phyloP scores from a whole-genome alignment of 2,329 filamentous ascomycete species.

The Davidsoniella neocaledoniae region DNA sequence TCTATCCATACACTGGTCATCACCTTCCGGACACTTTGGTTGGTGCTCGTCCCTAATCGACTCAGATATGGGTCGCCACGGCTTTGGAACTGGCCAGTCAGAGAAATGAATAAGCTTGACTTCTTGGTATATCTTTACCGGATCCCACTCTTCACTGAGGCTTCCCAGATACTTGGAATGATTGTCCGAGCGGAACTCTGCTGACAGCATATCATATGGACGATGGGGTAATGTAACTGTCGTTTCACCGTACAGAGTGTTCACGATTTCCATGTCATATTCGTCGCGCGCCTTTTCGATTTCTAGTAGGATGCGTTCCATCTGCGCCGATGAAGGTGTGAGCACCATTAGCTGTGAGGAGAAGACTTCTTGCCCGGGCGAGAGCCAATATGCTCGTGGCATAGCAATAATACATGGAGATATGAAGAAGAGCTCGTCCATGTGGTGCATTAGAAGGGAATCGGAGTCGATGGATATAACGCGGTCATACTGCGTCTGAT shows the following conservation, averaged over 20 bases:
- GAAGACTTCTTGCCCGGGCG: constrained; percentile 34
- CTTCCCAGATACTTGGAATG: constrained; percentile 25
- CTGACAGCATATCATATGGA: constrained; percentile 41
- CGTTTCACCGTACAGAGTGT: constrained; percentile 39
- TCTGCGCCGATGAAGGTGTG: constrained; percentile 37
- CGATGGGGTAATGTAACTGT: constrained; percentile 48
- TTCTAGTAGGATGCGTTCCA: constrained; percentile 19
- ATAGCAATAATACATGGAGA: constrained; percentile 43
- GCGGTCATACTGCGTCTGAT: constrained; percentile 41
- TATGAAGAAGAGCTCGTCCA: constrained; percentile 55
- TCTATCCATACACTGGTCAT: constrained; percentile 23
- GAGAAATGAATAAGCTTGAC: constrained; percentile 37
- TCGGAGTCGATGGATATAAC: constrained; percentile 40
- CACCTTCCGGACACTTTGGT: constrained; percentile 23
- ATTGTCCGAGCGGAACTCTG: constrained; percentile 40
- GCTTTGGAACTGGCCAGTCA: constrained; percentile 32
- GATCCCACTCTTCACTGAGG: constrained; percentile 35
- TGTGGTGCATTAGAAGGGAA: constrained; percentile 37
- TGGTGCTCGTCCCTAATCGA: constrained; percentile 10
- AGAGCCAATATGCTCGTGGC: constrained; percentile 54
- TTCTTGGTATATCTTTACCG: constrained; percentile 32
- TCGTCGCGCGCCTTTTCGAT: constrained; percentile 18
- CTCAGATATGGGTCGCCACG: constrained; percentile 21
- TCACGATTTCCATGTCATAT: constrained; percentile 54
- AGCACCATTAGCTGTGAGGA: constrained; percentile 46